Conservation (phyloP, 2,329 filamentous ascomycete species). For the Tolypocladium endophyticum region DNA sequence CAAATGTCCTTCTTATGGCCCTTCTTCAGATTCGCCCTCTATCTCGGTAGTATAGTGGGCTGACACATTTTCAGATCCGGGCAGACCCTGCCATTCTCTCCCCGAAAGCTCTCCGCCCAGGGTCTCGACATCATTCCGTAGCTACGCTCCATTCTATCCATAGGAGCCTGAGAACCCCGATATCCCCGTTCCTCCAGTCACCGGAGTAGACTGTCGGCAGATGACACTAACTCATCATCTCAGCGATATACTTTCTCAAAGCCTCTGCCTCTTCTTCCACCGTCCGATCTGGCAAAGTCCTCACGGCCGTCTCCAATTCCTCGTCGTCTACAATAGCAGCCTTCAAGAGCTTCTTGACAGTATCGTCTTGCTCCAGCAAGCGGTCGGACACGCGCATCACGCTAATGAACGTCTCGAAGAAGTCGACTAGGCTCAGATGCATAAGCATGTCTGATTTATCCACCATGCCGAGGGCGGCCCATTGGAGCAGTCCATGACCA, state of each 20-base stretch:
- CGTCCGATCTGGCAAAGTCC: slow-evolving; percentile 34
- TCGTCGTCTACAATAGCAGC: slow-evolving; percentile 29
- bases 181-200: too few relatives aligned
- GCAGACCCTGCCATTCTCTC: too few relatives aligned
- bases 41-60: background rate
- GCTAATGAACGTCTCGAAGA: slow-evolving; percentile 39
- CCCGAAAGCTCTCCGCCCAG: too few relatives aligned
- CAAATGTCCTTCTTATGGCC: background rate
- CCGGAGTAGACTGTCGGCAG: background rate
- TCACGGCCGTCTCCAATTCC: slow-evolving; percentile 26
- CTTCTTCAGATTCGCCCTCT: background rate
- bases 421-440: slow-evolving; percentile 40
- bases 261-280: slow-evolving; percentile 40
- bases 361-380: slow-evolving; percentile 21
- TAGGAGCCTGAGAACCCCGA: background rate
- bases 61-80: background rate
- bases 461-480: slow-evolving; percentile 41
- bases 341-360: slow-evolving; percentile 27
- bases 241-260: slow-evolving; percentile 32
- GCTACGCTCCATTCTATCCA: background rate
- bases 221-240: slow-evolving; percentile 21
- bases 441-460: slow-evolving; percentile 37
- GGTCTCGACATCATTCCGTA: background rate
- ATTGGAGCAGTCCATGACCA: slow-evolving; percentile 35
- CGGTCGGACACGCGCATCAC: slow-evolving; percentile 32